phyloP scores from a whole-genome alignment of 2,329 filamentous ascomycete genomes.

The Fonsecaea monophora region DNA sequence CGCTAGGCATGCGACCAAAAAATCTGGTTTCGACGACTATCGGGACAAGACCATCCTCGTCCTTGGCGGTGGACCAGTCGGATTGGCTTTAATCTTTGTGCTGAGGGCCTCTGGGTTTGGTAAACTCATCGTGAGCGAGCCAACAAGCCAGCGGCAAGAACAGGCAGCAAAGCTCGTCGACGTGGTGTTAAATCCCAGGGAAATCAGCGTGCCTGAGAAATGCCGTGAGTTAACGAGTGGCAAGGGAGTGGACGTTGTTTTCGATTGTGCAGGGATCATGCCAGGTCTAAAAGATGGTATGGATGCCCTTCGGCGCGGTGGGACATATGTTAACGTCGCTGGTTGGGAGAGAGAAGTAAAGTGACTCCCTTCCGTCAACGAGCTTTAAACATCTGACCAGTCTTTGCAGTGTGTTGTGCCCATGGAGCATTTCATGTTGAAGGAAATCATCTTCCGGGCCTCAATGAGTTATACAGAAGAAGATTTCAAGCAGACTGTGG shows the following conservation, averaged over 20 bases:
- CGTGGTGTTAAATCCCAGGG: constrained; percentile 57
- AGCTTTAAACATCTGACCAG: constrained; percentile 10
- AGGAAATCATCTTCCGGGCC: constrained; percentile 44
- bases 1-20: constrained; percentile 62
- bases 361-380: not conserved
- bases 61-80: constrained; percentile 62
- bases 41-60: constrained; percentile 55
- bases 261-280: constrained; percentile 61
- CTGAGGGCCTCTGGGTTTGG: constrained; percentile 50
- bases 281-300: constrained; percentile 56
- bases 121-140: constrained; percentile 61
- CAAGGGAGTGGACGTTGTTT: constrained; percentile 58
- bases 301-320: constrained; percentile 55
- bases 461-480: constrained; percentile 44
- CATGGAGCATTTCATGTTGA: constrained; percentile 40
- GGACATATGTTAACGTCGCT: constrained; percentile 62
- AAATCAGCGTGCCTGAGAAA: constrained; percentile 53
- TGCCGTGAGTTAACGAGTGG: constrained; percentile 44
- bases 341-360: constrained; percentile 53
- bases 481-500: constrained; percentile 45
- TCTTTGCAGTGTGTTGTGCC: constrained; percentile 40
- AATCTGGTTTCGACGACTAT: constrained; percentile 51
- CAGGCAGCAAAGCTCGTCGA: constrained; percentile 60
- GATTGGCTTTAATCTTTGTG: constrained; percentile 56
- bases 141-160: constrained; percentile 55